Conservation (phyloP, 768 basidiomycete genomes). For the Tricholoma furcatifolium region DNA sequence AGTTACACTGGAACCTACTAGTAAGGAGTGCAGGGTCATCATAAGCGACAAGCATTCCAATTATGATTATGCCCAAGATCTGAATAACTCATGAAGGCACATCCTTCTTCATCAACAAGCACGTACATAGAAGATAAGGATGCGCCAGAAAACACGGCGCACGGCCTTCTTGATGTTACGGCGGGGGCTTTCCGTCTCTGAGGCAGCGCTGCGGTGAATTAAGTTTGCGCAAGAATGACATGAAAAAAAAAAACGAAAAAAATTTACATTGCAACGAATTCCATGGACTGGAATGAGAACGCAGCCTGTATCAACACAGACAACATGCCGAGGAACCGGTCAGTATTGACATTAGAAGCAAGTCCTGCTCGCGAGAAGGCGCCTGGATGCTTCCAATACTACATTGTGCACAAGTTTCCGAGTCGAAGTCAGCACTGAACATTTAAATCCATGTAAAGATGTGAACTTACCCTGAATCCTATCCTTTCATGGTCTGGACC, state of each 20-base stretch:
- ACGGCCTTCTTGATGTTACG: slow-evolving; percentile 79
- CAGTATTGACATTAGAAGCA: slow-evolving; percentile 40
- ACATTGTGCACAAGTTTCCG: no score
- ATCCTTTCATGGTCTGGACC: slow-evolving; percentile 65
- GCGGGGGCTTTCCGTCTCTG: slow-evolving; percentile 75
- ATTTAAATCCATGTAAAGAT: neutral
- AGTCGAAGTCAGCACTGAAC: no score
- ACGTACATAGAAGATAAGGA: slow-evolving; percentile 72
- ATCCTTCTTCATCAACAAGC: neutral
- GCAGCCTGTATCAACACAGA: slow-evolving; percentile 51
- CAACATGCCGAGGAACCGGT: slow-evolving; percentile 46
- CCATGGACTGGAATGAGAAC: slow-evolving; percentile 80
- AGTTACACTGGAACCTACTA: slow-evolving; percentile 15
- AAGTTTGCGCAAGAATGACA: neutral
- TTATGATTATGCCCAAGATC: slow-evolving; percentile 70
- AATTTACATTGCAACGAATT: slow-evolving; percentile 67
- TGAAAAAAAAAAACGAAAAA: neutral
- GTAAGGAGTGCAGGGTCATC: slow-evolving; percentile 53
- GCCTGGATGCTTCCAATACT: slow-evolving; percentile 79
- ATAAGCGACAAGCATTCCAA: slow-evolving; percentile 79
- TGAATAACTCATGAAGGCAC: slow-evolving; percentile 16
- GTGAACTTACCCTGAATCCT: slow-evolving; percentile 56
- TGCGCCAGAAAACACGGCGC: slow-evolving; percentile 75
- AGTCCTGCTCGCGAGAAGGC: slow-evolving; percentile 44
- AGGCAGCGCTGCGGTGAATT: slow-evolving; percentile 53